These are phyloP conservation scores for Aspergillus funiculosus DNA, from an alignment of 495 filamentous ascomycete species.

Conservation along the genomic window DNA sequence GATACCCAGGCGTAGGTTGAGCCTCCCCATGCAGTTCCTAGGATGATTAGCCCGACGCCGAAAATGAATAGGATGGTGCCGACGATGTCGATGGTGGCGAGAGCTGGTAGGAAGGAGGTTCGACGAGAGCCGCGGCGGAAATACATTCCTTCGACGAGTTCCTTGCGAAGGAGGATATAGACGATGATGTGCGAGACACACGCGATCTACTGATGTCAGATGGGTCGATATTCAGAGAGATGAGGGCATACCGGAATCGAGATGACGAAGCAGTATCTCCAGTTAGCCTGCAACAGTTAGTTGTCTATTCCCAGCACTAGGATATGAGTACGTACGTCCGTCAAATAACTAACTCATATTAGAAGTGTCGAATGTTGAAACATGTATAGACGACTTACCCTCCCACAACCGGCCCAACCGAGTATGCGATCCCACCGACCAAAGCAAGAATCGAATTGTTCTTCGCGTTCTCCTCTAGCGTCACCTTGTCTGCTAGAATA, in stretches of 20 bases:
- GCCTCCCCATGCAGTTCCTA: slow-evolving; percentile 56
- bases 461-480: slow-evolving; percentile 49
- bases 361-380: background rate
- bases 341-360: slow-evolving; percentile 19
- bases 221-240: too few species aligned
- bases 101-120: slow-evolving; percentile 28
- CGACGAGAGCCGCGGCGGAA: slow-evolving; percentile 17
- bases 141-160: slow-evolving; percentile 27
- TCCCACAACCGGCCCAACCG: slow-evolving; percentile 51
- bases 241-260: slow-evolving; percentile 43
- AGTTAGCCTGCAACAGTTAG: slow-evolving; percentile 32
- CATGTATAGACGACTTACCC: slow-evolving; percentile 20
- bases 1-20: slow-evolving; percentile 49
- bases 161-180: slow-evolving; percentile 28
- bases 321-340: slow-evolving; percentile 15
- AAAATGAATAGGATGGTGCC: slow-evolving; percentile 54
- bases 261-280: slow-evolving; percentile 58
- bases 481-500: slow-evolving; percentile 53
- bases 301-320: slow-evolving; percentile 19
- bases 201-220: slow-evolving; percentile 19
- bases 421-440: slow-evolving; percentile 45
- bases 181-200: slow-evolving; percentile 27
- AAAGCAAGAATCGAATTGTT: slow-evolving; percentile 54
- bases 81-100: slow-evolving; percentile 48
- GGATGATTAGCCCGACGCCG: slow-evolving; percentile 52